Conservation (phyloP, 441 rosid species). For the Pelargonium fulgidum region DNA sequence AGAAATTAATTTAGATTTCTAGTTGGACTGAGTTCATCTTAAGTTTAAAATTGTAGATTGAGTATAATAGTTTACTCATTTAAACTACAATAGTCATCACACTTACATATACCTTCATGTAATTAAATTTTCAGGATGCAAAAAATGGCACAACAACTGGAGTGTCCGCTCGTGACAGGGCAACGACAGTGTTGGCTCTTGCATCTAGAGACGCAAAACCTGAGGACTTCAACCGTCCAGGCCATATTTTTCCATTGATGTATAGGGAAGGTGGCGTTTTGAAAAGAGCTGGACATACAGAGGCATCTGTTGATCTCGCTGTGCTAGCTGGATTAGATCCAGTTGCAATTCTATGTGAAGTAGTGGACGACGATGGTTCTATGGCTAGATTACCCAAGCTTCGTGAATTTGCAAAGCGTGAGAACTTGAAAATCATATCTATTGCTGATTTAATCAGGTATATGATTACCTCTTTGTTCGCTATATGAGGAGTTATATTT, state of each 20-base stretch:
- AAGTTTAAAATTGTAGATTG: neutral
- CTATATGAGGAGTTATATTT: slow-evolving; percentile 9
- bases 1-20: too few relatives aligned
- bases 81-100: neutral
- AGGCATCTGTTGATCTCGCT: slow-evolving; percentile 87
- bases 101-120: neutral
- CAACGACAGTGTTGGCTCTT: slow-evolving; percentile 68
- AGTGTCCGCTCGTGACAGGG: slow-evolving; percentile 83
- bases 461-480: neutral
- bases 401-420: slow-evolving; percentile 55
- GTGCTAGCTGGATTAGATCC: slow-evolving; percentile 80
- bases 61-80: neutral
- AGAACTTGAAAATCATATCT: slow-evolving; percentile 67
- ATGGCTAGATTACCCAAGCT: slow-evolving; percentile 80
- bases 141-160: slow-evolving; percentile 91
- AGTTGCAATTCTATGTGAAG: slow-evolving; percentile 68
- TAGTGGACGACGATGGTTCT: slow-evolving; percentile 82
- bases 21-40: neutral
- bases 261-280: slow-evolving; percentile 88
- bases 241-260: slow-evolving; percentile 83
- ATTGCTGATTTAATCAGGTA: slow-evolving; percentile 92
- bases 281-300: slow-evolving; percentile 98
- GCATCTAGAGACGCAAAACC: slow-evolving; percentile 82
- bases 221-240: slow-evolving; percentile 85
- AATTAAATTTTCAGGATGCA: slow-evolving; percentile 57